phyloP scores from a whole-genome alignment of 768 basidiomycete genomes.

The Lactarius vividus region DNA sequence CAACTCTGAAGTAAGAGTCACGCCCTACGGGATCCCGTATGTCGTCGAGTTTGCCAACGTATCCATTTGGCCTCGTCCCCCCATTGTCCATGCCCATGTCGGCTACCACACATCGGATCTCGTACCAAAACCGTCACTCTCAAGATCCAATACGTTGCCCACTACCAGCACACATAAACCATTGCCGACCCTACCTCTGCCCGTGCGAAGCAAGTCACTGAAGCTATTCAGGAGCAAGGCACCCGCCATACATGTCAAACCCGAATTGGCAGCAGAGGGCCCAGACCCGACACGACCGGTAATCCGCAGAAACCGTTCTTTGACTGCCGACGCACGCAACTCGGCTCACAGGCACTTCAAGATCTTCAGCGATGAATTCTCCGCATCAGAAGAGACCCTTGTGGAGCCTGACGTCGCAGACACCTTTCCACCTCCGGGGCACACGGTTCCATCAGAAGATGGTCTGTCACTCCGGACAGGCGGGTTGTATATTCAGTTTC shows the following conservation, averaged over 20 bases:
- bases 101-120: constrained; percentile 6
- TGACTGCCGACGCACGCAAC: constrained; percentile 22
- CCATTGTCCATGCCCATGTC: constrained; percentile 6
- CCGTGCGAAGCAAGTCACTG: constrained; percentile 26
- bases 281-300: constrained; percentile 10
- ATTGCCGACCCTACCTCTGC: constrained; percentile 20
- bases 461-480: constrained; percentile 25
- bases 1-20: constrained; percentile 34
- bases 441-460: constrained; percentile 11
- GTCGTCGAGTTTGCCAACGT: constrained; percentile 39
- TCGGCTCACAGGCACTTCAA: constrained; percentile 24
- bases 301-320: constrained; percentile 15
- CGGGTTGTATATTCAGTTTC: constrained; percentile 27
- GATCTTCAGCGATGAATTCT: constrained; percentile 21
- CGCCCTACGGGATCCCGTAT: constrained; percentile 37
- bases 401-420: constrained; percentile 18
- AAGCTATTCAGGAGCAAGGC: constrained; percentile 19
- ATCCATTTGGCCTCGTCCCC: constrained; percentile 31
- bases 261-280: neutral
- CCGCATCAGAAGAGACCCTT: constrained; percentile 26
- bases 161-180: constrained; percentile 21
- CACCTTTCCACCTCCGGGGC: neutral
- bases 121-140: constrained; percentile 2
- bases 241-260: neutral
- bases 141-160: constrained; percentile 26